A percentile compares a stretch with the other conserved stretches of the same genome.
phyloP scores from a whole-genome alignment of 2,329 filamentous ascomycete genomes.

The Cladophialophora bantiana region DNA sequence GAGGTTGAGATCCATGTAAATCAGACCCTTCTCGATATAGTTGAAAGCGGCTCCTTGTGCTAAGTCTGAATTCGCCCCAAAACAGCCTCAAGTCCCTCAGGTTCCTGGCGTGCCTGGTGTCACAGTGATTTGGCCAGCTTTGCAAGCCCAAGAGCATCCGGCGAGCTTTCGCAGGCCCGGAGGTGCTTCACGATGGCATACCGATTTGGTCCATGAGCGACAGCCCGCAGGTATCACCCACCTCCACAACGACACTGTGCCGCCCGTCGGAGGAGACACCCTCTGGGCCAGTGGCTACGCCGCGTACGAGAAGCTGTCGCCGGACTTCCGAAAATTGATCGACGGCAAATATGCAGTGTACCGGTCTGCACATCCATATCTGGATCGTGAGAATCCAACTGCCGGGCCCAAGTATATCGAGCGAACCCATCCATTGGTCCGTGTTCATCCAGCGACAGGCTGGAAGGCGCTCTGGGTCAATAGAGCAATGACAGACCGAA shows the following conservation, averaged over 20 bases:
- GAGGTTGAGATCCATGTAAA: constrained; percentile 57
- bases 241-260: constrained; percentile 58
- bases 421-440: constrained; percentile 56
- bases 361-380: constrained; percentile 54
- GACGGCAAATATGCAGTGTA: constrained; percentile 45
- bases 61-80: constrained; percentile 59
- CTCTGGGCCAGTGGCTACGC: constrained; percentile 62
- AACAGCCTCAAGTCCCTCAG: constrained; percentile 65
- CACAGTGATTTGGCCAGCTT: constrained; percentile 65
- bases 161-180: constrained; percentile 69
- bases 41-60: constrained; percentile 54
- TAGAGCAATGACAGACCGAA: constrained; percentile 36
- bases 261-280: constrained; percentile 56
- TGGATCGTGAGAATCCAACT: constrained; percentile 63
- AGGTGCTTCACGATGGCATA: constrained; percentile 62
- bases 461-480: constrained; percentile 42
- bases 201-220: constrained; percentile 63
- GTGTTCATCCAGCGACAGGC: constrained; percentile 56
- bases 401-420: constrained; percentile 56
- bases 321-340: constrained; percentile 42
- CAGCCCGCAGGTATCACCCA: constrained; percentile 63
- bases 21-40: constrained; percentile 52
- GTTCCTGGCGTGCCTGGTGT: constrained; percentile 56
- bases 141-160: constrained; percentile 63
- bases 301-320: constrained; percentile 63